phyloP scores from a whole-genome alignment of 352 stramenopile genomes.

The Pythium volutum region DNA sequence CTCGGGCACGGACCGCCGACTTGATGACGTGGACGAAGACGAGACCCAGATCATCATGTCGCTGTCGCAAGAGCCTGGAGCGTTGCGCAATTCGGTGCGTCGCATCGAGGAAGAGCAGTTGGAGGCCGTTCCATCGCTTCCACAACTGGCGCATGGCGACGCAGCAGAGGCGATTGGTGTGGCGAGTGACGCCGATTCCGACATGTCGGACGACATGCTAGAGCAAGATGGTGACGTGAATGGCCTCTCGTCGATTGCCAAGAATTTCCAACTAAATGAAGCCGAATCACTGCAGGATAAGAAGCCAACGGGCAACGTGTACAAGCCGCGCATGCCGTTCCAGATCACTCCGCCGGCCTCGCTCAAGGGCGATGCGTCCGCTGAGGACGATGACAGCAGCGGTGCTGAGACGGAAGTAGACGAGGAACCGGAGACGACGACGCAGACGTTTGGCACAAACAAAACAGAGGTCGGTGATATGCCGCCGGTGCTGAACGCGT shows the following conservation, averaged over 20 bases:
- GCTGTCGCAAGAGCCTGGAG: slow-evolving; percentile 54
- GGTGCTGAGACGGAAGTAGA: slow-evolving; percentile 66
- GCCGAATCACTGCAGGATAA: slow-evolving; percentile 17
- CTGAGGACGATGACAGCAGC: slow-evolving; percentile 44
- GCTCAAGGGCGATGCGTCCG: slow-evolving; percentile 13
- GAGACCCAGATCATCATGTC: slow-evolving; percentile 84
- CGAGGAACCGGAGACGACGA: slow-evolving; percentile 35
- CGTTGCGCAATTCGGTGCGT: slow-evolving; percentile 9
- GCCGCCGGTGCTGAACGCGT: background rate
- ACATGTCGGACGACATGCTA: slow-evolving; percentile 74
- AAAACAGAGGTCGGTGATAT: background rate
- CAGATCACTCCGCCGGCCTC: slow-evolving; percentile 32
- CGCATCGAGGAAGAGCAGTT: slow-evolving; percentile 57
- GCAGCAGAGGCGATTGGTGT: slow-evolving; percentile 1
- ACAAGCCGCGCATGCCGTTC: slow-evolving; percentile 38
- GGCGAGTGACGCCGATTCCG: slow-evolving; percentile 43
- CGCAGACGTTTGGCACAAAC: slow-evolving; percentile 9
- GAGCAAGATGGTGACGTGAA: slow-evolving; percentile 50
- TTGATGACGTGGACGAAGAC: slow-evolving; percentile 63
- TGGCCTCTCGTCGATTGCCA: slow-evolving; percentile 51
- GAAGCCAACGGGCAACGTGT: slow-evolving; percentile 33
- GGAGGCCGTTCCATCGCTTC: background rate
- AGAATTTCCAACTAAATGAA: slow-evolving; percentile 38
- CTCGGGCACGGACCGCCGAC: slow-evolving; percentile 10
- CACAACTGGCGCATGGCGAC: background rate